Base-by-base conservation (phyloP, 352 stramenopile species). In the Thalassiosira gravida region DNA sequence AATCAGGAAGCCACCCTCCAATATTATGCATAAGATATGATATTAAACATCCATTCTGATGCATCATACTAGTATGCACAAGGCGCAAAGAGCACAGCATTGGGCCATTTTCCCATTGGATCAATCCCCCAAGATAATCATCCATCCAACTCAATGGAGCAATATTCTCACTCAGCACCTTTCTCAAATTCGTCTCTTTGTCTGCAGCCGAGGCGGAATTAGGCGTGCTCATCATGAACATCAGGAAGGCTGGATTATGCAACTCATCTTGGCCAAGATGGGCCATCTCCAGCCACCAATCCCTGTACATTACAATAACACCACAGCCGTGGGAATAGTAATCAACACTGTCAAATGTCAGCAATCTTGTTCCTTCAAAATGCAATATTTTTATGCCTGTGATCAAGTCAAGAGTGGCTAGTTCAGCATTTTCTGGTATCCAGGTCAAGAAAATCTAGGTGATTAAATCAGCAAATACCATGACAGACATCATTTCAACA, bases 381-480 rank as follows among this genome's bases (percentile, higher is more conserved):
- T 57, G 49, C 2, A 3, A 29, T 57, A 57, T 57, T 61, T 61
- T 39, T 61, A 42, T 5, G 9, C 29, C 1, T 42, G 14, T 22
- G 25, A 61, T 18, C 52, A 42, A n/a, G 52, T 42, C 16, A 22
- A 35, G 2, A 27, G 30, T 35, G 18, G 18, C 18, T 29, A 13
- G 3, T 57, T 57, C 22, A 20, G 16, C 14, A 13, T 57, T 3
- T 57, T 3, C 2, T 32, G 14, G 18, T 22, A 57, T 6, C 49
- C 49, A 32, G 49, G 24, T 1, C 52, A 42, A 16, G 52, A 61
- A 6, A 61, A 61, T 18, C 52, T 61, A 22, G 52, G 22, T 14
- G 13, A 61, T 22, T 61, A 61, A 22, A 42, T 16, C 52, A 61
- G 52, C 52, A 61, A 61, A 39, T 27, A 61, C 20, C 24, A 42